Base-by-base conservation (phyloP, 805 yeast species). In the Metschnikowia henanensis region DNA sequence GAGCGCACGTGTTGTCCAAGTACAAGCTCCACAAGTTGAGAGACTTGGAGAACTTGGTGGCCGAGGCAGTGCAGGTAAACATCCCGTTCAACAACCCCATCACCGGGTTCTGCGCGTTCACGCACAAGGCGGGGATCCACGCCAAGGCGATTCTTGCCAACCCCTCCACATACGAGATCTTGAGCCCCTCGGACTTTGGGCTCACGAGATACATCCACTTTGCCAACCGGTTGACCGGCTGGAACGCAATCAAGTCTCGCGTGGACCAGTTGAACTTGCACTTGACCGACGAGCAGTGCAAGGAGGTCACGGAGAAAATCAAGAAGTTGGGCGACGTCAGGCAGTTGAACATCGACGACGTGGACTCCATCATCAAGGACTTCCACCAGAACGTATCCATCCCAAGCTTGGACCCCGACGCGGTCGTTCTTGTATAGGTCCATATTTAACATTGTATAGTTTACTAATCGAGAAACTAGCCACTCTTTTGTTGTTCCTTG, bases 41-140 rank as follows among this genome's bases (percentile, higher is more conserved):
- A 72, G 98, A 92, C 64, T 76, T 92, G 65, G 99, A 92, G 72
- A 89, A 84, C 70, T 76, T 94, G 65, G 97, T 92, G 55, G 98
- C 98, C 32, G 97, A 92, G 56, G 95, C 96, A 37, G 98, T 92
- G 43, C 95, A 89, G 73, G 97, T 92, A 51, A 92, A 92, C 71
- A 80, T 94, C 60, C 99, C 99, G 47, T 92, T 92, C 79, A 92
- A 92, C 79, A 92, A 92, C 76, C 98, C 98, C 58, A 89, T 92
- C 68, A 92, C 99, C 32, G 99, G 99, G 26, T 94, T 94, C 84
- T 94, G 98, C 77, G 99, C 99, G 35, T 92, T 92, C 75, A 92
- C 99, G 47, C 99, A 92, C 76, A 92, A 92, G 79, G 99, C 99
- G 46, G 99, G 99, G 70, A 91, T 92, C 65, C 99, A 92, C 68